Conservation (phyloP, 2,329 filamentous ascomycete species). For the Akanthomyces dipterigenus region DNA sequence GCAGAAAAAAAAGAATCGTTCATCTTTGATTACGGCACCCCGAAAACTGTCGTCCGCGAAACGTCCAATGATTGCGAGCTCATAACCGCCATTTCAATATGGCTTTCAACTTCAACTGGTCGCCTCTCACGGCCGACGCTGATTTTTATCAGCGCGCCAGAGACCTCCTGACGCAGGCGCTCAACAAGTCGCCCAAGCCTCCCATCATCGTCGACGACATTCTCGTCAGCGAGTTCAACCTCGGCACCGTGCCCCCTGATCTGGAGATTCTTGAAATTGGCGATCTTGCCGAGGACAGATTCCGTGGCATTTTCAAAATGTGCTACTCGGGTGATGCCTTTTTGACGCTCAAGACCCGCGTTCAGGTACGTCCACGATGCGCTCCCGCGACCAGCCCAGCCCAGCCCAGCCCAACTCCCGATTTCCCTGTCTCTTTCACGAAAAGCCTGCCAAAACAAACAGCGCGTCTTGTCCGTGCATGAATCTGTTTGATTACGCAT, state of each 20-base stretch:
- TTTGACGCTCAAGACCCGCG: constrained; percentile 87
- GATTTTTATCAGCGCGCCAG: constrained; percentile 83
- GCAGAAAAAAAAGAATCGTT: not conserved
- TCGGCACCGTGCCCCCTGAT: constrained; percentile 89
- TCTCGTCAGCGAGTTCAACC: constrained; percentile 93
- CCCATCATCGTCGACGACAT: constrained; percentile 99
- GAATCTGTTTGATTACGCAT: constrained; percentile 4
- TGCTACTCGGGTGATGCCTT: constrained; percentile 94
- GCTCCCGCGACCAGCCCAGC: constrained; percentile 11
- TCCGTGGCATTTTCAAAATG: constrained; percentile 99
- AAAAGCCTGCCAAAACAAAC: not conserved
- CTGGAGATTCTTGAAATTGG: constrained; percentile 97
- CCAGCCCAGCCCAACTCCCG: not conserved
- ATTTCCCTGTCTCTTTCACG: not conserved
- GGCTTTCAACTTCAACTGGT: constrained; percentile 99
- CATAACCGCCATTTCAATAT: constrained; percentile 54
- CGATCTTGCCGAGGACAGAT: constrained; percentile 92
- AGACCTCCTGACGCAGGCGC: constrained; percentile 85
- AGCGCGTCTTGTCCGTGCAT: not conserved
- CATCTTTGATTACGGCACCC: not conserved
- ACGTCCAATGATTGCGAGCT: constrained; percentile 28
- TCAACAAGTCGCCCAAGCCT: constrained; percentile 97
- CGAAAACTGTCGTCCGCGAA: not conserved
- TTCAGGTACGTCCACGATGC: constrained; percentile 59
- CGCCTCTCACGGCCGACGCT: constrained; percentile 92